Evolutionary conservation across 2,329 filamentous ascomycete species (phyloP).

Genomic region (Arthrobotrys sinensis): DNA sequence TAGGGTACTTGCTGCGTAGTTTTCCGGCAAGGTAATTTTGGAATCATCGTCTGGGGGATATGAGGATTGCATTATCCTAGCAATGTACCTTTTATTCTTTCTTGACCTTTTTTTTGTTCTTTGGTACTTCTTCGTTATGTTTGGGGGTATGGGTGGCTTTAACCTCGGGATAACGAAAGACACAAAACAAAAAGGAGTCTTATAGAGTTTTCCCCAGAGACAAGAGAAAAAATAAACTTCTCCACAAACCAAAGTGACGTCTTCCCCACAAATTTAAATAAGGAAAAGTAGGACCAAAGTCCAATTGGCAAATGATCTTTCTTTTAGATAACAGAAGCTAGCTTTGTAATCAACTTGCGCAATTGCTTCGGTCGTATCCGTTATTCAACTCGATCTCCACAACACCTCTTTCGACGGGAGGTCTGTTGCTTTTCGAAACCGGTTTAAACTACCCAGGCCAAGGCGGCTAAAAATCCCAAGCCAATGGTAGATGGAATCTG

Average conservation of each 20-base stretch:
- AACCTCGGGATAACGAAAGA: conserved; percentile 31
- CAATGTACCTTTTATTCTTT: neutral
- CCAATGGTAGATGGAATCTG: conserved; percentile 28
- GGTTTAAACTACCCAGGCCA: conserved; percentile 41
- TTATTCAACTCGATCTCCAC: neutral
- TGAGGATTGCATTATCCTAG: conserved; percentile 15
- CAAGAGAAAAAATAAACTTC: conserved; percentile 7
- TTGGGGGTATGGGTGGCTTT: conserved; percentile 15
- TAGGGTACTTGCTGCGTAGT: conserved; percentile 16
- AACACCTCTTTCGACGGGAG: conserved; percentile 15
- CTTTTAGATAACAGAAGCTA: neutral
- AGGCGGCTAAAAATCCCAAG: conserved; percentile 58
- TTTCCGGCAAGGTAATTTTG: conserved; percentile 35
- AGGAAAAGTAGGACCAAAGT: neutral
- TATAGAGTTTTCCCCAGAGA: conserved; percentile 14
- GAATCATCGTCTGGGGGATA: conserved; percentile 38
- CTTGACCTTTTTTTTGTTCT: neutral
- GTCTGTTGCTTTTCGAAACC: conserved; percentile 49
- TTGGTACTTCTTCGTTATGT: neutral
- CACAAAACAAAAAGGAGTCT: conserved; percentile 10
- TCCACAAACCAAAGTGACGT: conserved; percentile 3
- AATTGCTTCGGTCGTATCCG: conserved; percentile 1
- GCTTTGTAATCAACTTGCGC: conserved; percentile 1
- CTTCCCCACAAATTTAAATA: conserved; percentile 21
- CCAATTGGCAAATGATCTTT: conserved; percentile 5